Evolutionary conservation across 2,329 filamentous ascomycete genomes (phyloP).

Genomic region (Aspergillus versicolor): DNA sequence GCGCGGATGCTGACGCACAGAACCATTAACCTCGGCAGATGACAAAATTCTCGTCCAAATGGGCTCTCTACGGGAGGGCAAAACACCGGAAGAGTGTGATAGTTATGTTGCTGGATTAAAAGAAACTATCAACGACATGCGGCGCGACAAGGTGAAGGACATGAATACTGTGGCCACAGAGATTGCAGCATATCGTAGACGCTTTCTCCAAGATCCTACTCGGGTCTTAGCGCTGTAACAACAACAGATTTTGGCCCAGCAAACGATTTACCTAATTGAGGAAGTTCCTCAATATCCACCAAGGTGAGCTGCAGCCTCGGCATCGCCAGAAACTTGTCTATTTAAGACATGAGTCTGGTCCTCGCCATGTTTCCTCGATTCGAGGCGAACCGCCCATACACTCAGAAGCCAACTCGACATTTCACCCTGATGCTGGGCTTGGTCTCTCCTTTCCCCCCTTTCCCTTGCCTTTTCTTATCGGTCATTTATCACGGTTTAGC

Average conservation of each 20-base stretch:
- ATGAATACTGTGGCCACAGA: slow-evolving; percentile 49
- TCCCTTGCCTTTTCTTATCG: slow-evolving; percentile 8
- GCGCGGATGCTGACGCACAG: slow-evolving; percentile 42
- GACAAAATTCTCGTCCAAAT: slow-evolving; percentile 53
- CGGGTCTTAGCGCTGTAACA: slow-evolving; percentile 48
- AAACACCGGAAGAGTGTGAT: slow-evolving; percentile 45
- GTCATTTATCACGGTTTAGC: slow-evolving; percentile 21
- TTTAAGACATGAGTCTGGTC: slow-evolving; percentile 2
- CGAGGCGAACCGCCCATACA: slow-evolving; percentile 7
- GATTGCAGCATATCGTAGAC: slow-evolving; percentile 52
- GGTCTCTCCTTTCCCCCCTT: slow-evolving; percentile 12
- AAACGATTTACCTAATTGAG: not conserved
- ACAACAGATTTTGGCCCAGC: slow-evolving; percentile 7
- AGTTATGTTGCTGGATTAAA: slow-evolving; percentile 47
- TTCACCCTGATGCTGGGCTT: slow-evolving; percentile 4
- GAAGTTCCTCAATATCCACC: slow-evolving; percentile 3
- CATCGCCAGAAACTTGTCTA: not conserved
- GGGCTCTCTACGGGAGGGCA: slow-evolving; percentile 47
- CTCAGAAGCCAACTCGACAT: slow-evolving; percentile 16
- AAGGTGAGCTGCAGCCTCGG: slow-evolving; percentile 24
- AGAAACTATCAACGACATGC: slow-evolving; percentile 50
- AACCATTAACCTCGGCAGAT: slow-evolving; percentile 44
- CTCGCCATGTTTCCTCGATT: slow-evolving; percentile 9
- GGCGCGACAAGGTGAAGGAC: slow-evolving; percentile 50
- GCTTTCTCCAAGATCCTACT: slow-evolving; percentile 48